Evolutionary conservation across 2,329 filamentous ascomycete species (phyloP), one percentile per base, ranked within the genome.

Genomic region (Didymella pomorum): DNA sequence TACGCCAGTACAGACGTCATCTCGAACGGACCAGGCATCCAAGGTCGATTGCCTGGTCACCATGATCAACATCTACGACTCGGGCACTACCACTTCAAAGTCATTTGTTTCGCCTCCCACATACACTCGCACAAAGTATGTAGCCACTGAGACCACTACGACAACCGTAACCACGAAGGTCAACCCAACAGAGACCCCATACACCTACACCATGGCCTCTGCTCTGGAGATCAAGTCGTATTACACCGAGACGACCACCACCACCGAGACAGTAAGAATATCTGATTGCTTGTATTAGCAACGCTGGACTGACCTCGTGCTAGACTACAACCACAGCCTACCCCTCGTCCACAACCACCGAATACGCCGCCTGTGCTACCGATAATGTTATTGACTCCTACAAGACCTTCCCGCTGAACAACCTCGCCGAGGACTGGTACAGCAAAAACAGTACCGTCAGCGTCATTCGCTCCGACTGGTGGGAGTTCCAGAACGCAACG

Each of bases 21-120:
- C 11, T 1, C 21, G 23, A 16, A 14, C 46, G 8, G 54, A 47
- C 6, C 26, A 37, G 12, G 23, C 46, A 9, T 50, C 51, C 8
- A 58, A 54, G 20, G 51, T 58, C n/a, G 39, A 58, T 14, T 58
- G 56, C n/a, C 12, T 58, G 8, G 39, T 58, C 25, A 58, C 56
- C 2, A 8, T 58, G n/a, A 26, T 54, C 46, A 58, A 43, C 26
- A 49, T 54, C 50, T 58, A 50, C 25, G 46, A 54, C 31, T 39
- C 50, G 7, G 56, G 56, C 4, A 58, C 56, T 4, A 54, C 56
- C 4, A 41, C 56, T 7, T 50, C 50, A 2, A 58, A 48, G n/a
- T 54, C 41, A 4, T 58, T 50, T 29, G 50, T 54, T 7, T 18
- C 51, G 3, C 56, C 56, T 28, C 51, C 56, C 14, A 58, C 56